Evolutionary conservation across 148 eudicot genomes (phyloP).

Genomic region (Rhododendron vialii): DNA sequence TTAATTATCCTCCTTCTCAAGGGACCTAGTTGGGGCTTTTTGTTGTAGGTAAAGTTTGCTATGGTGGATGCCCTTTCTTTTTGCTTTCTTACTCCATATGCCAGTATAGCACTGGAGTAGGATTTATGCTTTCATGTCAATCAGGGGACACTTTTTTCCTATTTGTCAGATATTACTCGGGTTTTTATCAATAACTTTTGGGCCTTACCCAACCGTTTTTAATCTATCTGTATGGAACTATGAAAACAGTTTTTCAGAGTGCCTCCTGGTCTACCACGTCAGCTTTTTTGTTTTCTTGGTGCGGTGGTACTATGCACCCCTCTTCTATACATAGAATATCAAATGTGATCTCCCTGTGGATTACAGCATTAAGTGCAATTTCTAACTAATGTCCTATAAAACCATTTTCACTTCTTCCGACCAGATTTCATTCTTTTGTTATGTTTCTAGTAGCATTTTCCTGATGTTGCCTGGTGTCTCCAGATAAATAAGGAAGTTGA

Average conservation of each 20-base stretch:
- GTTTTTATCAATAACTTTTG: neutral
- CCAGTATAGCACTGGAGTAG: neutral
- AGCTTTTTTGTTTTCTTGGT: neutral
- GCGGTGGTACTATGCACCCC: neutral
- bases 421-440: neutral
- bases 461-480: neutral
- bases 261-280: neutral
- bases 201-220: neutral
- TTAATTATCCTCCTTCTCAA: neutral
- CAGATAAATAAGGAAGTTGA: constrained; percentile 14
- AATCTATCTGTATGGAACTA: neutral
- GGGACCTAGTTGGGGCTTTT: neutral
- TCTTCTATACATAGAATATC: neutral
- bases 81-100: neutral
- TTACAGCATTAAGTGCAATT: neutral
- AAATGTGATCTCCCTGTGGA: neutral
- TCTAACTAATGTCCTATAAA: neutral
- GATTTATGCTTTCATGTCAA: neutral
- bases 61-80: neutral
- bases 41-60: neutral
- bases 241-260: neutral
- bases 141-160: neutral
- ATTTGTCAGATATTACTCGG: neutral
- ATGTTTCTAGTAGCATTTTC: neutral
- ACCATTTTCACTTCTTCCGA: neutral